Conservation (phyloP, 1,284 basidiomycete genomes). For the Pascua sp. region DNA sequence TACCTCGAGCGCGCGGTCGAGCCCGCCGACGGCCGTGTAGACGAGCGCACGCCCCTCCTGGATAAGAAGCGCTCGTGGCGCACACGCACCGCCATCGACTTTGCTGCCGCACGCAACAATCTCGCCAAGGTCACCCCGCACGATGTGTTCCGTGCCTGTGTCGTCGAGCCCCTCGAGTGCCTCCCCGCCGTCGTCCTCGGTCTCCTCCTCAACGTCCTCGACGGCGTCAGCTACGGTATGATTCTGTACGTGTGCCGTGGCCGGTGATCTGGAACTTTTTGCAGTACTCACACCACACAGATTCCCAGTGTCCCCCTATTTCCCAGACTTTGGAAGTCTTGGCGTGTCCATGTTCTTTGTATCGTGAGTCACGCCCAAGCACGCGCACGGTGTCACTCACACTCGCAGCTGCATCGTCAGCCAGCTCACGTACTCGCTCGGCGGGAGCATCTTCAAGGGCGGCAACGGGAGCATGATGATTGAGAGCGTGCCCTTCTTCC, state of each 20-base stretch:
- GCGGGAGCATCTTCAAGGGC: constrained; percentile 78
- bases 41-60: constrained; percentile 16
- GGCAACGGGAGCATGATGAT: constrained; percentile 99
- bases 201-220: constrained; percentile 82
- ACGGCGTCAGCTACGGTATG: constrained; percentile 68
- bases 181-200: constrained; percentile 85
- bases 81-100: constrained; percentile 9
- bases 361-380: constrained; percentile 54
- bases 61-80: constrained; percentile 16
- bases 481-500: constrained; percentile 95
- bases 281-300: constrained; percentile 45
- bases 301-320: constrained; percentile 79
- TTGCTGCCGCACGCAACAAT: constrained; percentile 9
- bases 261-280: too few relatives aligned
- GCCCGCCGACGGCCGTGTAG: constrained; percentile 1
- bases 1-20: constrained; percentile 15
- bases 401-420: constrained; percentile 63
- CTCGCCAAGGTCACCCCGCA: constrained; percentile 35
- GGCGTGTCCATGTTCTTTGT: constrained; percentile 96
- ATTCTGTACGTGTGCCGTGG: constrained; percentile 61
- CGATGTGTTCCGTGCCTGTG: constrained; percentile 43
- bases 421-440: constrained; percentile 80
- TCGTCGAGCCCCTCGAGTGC: constrained; percentile 52
- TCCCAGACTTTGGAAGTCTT: constrained; percentile 75
- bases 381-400: constrained; percentile 1